Percentiles rank a stretch among this genome's conserved stretches.
Evolutionary conservation across 192 early-diverging fungal species (phyloP).

Genomic region (Chytriomyces sp.): DNA sequence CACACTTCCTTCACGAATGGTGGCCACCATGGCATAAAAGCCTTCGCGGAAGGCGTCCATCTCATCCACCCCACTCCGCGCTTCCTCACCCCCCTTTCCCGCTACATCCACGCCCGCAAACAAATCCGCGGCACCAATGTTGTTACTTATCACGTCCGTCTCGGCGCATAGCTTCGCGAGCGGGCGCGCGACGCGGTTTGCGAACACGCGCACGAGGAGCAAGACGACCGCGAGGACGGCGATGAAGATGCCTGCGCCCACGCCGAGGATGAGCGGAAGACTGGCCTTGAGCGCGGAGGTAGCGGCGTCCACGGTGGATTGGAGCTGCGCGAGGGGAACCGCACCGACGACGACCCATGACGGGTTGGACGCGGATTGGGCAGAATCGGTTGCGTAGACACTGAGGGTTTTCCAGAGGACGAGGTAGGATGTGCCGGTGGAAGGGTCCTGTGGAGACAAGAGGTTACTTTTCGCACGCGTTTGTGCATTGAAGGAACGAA

Average conservation of each 20-base stretch:
- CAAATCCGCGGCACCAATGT: constrained; percentile 40
- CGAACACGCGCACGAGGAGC: constrained; percentile 23
- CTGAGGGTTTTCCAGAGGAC: constrained; percentile 32
- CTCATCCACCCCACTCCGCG: constrained; percentile 26
- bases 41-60: constrained; percentile 33
- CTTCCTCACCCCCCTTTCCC: not conserved
- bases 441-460: constrained; percentile 11
- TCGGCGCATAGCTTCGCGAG: constrained; percentile 24
- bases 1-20: constrained; percentile 23
- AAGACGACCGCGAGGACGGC: constrained; percentile 31
- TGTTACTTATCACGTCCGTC: constrained; percentile 26
- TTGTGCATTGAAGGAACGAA: not conserved
- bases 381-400: constrained; percentile 4
- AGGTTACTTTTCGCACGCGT: not conserved
- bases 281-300: constrained; percentile 18
- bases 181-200: constrained; percentile 22
- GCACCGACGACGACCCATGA: constrained; percentile 27
- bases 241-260: constrained; percentile 32
- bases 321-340: constrained; percentile 30
- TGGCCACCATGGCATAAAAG: constrained; percentile 34
- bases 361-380: not conserved
- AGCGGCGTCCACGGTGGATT: constrained; percentile 32
- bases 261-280: constrained; percentile 4
- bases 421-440: constrained; percentile 25
- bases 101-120: constrained; percentile 28